Base-by-base conservation (phyloP, 257 asterid genomes). In the Gentiana straminea region DNA sequence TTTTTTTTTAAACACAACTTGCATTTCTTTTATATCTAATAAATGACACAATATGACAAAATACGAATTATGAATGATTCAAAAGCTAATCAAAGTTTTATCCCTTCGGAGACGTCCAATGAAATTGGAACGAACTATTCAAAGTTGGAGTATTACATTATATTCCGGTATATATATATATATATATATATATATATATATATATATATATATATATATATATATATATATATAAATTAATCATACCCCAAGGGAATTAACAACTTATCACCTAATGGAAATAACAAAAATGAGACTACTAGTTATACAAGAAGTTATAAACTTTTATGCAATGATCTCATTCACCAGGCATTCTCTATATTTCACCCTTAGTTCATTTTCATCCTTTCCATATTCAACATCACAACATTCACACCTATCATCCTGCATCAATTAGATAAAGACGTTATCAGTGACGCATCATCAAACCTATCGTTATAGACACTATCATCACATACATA, bases 321-420 rank as follows among this genome's bases (percentile, higher is more conserved):
- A 39, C 12, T 38, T 51, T 41, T 61, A 65, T 5, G 71, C 64
- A 41, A 70, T 65, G 3, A 65, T 52, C 61, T 65, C 75, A 38
- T 55, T 33, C 35, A 5, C 7, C 33, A 7, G 3, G 35, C 75
- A 70, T 52, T 66, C 64, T 48, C 71, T 65, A 34, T 60, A 50
- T 61, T 56, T 65, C 4, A 65, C 10, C 15, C 37, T 52, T 37
- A 52, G 15, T 4, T 33, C 52, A 12, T 38, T 51, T 13, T 7
- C 35, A 4, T 58, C 68, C 2, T 32, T 50, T 24, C 33, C 35
- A 45, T 38, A 34, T 12, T 35, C 24, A 35, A 70, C 11, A 11
- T 70, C 68, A 47, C 75, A 70, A 39, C 75, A 70, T 43, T 70
- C 75, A 9, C 75, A 60, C 52, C 61, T 65, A 49, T 68, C 74